A percentile compares a stretch with the other conserved stretches of the same genome.
These are phyloP conservation scores for Cutaneotrichosporon spelunceum DNA, from an alignment of 1,284 basidiomycete genomes.

Conservation along the genomic window DNA sequence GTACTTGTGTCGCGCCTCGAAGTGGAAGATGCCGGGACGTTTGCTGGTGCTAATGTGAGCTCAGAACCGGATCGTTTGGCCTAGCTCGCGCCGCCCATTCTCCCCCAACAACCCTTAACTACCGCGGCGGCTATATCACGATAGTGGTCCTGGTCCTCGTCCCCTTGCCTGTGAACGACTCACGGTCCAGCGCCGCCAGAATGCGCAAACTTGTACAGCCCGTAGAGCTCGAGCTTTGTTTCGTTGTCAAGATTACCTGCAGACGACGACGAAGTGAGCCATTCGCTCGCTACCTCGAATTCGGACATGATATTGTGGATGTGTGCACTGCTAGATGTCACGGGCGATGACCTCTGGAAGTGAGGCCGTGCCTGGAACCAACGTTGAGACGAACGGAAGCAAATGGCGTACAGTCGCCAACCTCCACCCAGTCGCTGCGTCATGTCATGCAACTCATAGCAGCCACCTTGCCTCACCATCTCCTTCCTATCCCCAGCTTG, in stretches of 20 bases:
- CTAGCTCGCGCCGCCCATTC: not conserved
- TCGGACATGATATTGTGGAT: slow-evolving; percentile 7
- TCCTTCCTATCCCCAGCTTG: not conserved
- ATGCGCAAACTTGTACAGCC: slow-evolving; percentile 74
- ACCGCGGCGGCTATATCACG: no score
- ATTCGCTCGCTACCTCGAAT: slow-evolving; percentile 36
- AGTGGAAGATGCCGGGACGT: slow-evolving; percentile 76
- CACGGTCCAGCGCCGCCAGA: slow-evolving; percentile 35
- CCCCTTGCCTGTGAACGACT: no score
- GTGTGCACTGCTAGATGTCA: not conserved
- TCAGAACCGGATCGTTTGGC: not conserved
- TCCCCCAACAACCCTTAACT: no score
- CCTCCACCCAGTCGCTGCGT: not conserved
- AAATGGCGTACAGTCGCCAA: not conserved
- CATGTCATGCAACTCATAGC: not conserved
- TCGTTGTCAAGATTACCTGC: slow-evolving; percentile 39
- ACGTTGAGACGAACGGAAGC: not conserved
- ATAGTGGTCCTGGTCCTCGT: no score
- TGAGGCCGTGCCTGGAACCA: no score
- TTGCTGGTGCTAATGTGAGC: slow-evolving; percentile 53
- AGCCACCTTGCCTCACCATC: not conserved
- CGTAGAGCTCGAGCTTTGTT: slow-evolving; percentile 63
- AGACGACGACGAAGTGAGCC: slow-evolving; percentile 35
- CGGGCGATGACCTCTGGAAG: not conserved
- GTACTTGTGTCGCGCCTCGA: slow-evolving; percentile 78